phyloP scores from a whole-genome alignment of 2,329 filamentous ascomycete genomes.

The Cercospora citrullina region DNA sequence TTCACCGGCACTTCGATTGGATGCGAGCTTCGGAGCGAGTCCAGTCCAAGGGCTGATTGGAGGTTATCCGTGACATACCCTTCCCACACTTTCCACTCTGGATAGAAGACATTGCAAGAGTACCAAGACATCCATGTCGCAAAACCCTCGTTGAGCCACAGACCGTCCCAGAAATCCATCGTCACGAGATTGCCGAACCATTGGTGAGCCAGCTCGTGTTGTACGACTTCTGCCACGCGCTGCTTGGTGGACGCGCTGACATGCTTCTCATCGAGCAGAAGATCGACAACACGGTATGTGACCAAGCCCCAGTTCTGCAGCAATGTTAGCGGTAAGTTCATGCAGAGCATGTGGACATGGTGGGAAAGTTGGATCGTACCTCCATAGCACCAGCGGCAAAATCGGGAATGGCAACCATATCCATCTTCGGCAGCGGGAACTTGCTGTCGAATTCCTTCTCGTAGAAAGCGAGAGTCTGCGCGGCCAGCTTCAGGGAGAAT shows the following conservation, averaged over 20 bases:
- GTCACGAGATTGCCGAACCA: constrained; percentile 98
- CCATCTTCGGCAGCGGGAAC: constrained; percentile 91
- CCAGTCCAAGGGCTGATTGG: constrained; percentile 80
- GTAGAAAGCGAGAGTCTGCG: constrained; percentile 88
- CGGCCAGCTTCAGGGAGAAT: constrained; percentile 87
- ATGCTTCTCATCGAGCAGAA: constrained; percentile 88
- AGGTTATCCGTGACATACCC: constrained; percentile 91
- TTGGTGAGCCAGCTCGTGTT: constrained; percentile 95
- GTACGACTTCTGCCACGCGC: constrained; percentile 89
- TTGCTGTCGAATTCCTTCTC: constrained; percentile 88
- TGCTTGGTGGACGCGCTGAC: constrained; percentile 88
- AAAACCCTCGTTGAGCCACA: constrained; percentile 95
- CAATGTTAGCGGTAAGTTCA: constrained; percentile 54
- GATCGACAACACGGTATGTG: constrained; percentile 88
- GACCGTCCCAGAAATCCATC: constrained; percentile 97
- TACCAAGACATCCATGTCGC: constrained; percentile 94
- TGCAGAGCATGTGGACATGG: not conserved
- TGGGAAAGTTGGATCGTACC: not conserved
- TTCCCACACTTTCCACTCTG: constrained; percentile 98
- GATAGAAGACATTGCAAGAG: constrained; percentile 91
- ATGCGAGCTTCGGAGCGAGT: constrained; percentile 90
- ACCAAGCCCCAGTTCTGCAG: constrained; percentile 98
- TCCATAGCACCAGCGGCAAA: constrained; percentile 70
- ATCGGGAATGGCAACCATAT: constrained; percentile 94
- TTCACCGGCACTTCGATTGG: constrained; percentile 96